Conservation (phyloP, 441 rosid genomes). For the Isatis lusitanica region DNA sequence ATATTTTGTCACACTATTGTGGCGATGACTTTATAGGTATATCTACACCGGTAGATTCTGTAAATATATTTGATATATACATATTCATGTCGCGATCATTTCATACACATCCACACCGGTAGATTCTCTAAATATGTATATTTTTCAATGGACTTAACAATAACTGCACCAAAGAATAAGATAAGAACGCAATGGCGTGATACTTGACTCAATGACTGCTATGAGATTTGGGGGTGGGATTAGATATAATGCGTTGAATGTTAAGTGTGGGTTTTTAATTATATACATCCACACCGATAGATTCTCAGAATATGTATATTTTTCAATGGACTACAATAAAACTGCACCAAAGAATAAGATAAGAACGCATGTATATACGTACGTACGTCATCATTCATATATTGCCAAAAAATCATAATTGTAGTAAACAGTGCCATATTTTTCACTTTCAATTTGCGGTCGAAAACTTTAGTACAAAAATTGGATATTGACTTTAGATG, state of each 20-base stretch:
- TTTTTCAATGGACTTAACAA: conserved; percentile 13
- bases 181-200: conserved; percentile 25
- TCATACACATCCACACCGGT: conserved; percentile 2
- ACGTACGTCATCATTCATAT: conserved; percentile 13
- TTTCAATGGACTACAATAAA: neutral
- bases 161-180: neutral
- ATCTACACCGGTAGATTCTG: neutral
- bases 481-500: neutral
- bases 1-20: neutral
- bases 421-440: neutral
- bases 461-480: neutral
- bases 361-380: neutral
- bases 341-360: neutral
- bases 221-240: no score
- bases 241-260: no score
- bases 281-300: neutral
- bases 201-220: no score
- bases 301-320: neutral
- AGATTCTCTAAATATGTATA: neutral
- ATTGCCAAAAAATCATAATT: neutral
- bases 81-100: neutral
- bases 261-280: no score
- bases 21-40: neutral
- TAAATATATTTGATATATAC: neutral
- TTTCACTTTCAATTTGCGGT: neutral